Conservation (phyloP, 1,284 basidiomycete genomes). For the Naganishia albida region DNA sequence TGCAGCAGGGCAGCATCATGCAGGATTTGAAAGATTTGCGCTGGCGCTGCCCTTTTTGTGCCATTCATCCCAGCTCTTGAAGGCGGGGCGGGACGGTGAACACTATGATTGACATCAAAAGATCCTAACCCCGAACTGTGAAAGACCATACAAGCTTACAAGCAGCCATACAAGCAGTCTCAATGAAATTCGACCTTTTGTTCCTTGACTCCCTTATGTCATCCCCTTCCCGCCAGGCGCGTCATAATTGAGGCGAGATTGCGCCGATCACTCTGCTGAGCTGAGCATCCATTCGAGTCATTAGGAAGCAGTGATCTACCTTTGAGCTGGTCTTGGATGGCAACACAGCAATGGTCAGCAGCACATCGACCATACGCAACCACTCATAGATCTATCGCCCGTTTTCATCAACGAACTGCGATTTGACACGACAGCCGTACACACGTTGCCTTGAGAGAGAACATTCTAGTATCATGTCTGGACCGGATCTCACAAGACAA, state of each 20-base stretch:
- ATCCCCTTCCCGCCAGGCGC: neutral
- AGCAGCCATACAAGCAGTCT: too few relatives aligned
- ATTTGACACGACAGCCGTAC: neutral
- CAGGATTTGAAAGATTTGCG: too few relatives aligned
- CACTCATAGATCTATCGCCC: neutral
- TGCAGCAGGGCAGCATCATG: too few relatives aligned
- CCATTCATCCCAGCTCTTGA: too few relatives aligned
- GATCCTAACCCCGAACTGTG: too few relatives aligned
- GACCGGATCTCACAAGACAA: neutral
- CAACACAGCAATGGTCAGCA: neutral
- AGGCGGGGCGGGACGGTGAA: too few relatives aligned
- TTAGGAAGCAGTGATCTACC: neutral
- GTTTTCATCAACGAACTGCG: too few relatives aligned
- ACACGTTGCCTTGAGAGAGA: neutral
- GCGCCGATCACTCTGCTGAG: neutral
- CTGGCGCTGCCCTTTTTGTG: too few relatives aligned
- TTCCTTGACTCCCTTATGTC: neutral
- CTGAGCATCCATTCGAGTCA: neutral
- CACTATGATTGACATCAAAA: too few relatives aligned
- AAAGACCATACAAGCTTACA: too few relatives aligned
- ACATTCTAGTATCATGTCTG: constrained; percentile 16
- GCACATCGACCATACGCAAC: neutral
- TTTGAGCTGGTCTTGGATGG: neutral
- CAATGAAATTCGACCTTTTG: too few relatives aligned
- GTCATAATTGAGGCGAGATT: constrained; percentile 4